Percentiles rank a stretch among this genome's conserved stretches.
Conservation (phyloP, 768 basidiomycete species). For the Podaxis sp. region DNA sequence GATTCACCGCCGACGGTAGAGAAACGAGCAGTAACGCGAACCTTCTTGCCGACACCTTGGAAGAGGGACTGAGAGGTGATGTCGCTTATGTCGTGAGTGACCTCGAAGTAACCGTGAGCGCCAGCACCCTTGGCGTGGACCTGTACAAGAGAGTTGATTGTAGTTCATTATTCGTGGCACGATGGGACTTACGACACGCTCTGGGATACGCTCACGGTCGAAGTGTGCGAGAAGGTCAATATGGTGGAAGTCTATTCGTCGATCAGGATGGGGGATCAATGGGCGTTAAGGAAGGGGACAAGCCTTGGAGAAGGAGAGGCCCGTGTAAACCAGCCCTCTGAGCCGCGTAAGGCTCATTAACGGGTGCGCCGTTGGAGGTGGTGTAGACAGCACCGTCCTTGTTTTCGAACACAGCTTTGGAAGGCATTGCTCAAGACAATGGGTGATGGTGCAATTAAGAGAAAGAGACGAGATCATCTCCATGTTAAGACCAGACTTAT, state of each 20-base stretch:
- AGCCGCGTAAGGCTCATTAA: constrained; percentile 72
- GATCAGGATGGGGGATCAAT: constrained; percentile 17
- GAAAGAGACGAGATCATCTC: constrained; percentile 13
- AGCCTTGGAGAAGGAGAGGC: constrained; percentile 88
- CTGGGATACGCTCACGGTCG: constrained; percentile 93
- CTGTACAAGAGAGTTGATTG: constrained; percentile 39
- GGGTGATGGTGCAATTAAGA: constrained; percentile 12
- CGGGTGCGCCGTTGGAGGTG: constrained; percentile 82
- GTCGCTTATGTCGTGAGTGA: constrained; percentile 84
- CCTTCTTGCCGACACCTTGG: constrained; percentile 63
- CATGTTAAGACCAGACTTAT: background rate
- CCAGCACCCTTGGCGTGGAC: constrained; percentile 92
- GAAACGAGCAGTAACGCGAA: constrained; percentile 80
- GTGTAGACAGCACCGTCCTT: constrained; percentile 73
- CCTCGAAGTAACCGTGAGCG: constrained; percentile 91
- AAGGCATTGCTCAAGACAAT: constrained; percentile 51
- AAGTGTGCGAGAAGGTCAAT: constrained; percentile 91
- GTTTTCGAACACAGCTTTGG: constrained; percentile 52
- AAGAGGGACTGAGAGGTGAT: constrained; percentile 73
- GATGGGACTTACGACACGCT: constrained; percentile 70
- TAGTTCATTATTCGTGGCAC: background rate
- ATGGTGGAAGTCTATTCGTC: constrained; percentile 72
- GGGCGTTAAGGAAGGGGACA: constrained; percentile 18
- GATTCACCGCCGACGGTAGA: constrained; percentile 90
- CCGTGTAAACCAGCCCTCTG: constrained; percentile 75